These are phyloP conservation scores for Cryptococcus jaspeensis DNA, from an alignment of 1,284 basidiomycete species.

Conservation along the genomic window DNA sequence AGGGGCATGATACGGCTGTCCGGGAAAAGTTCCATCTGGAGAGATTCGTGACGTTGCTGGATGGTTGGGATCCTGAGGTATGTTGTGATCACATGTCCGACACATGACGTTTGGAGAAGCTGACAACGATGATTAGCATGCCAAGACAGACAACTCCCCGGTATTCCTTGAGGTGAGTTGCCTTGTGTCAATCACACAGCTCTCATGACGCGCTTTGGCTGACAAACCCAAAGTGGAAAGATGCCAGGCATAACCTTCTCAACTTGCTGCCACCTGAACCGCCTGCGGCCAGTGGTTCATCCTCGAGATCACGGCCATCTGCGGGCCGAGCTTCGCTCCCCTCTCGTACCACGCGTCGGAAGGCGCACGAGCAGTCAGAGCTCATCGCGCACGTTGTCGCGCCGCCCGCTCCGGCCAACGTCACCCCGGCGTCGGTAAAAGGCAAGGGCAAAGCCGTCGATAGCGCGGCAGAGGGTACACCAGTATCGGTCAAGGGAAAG, in stretches of 20 bases:
- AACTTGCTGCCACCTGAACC: constrained; percentile 24
- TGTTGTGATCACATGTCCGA: constrained; percentile 28
- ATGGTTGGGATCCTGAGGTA: constrained; percentile 69
- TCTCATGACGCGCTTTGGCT: neutral
- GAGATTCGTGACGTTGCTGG: constrained; percentile 68
- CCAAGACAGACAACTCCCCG: constrained; percentile 68
- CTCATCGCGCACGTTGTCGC: constrained; percentile 24
- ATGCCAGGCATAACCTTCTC: constrained; percentile 35
- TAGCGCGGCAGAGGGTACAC: neutral
- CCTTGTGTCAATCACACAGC: constrained; percentile 37
- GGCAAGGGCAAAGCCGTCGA: constrained; percentile 10
- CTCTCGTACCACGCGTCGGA: constrained; percentile 39
- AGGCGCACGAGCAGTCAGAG: constrained; percentile 38
- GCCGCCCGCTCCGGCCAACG: constrained; percentile 2
- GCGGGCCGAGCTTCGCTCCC: constrained; percentile 19
- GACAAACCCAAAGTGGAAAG: constrained; percentile 30
- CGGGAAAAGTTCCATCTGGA: constrained; percentile 84
- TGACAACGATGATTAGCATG: constrained; percentile 54
- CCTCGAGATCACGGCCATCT: constrained; percentile 31
- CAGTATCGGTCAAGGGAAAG: constrained; percentile 18
- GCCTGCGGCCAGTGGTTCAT: neutral
- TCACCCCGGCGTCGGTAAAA: constrained; percentile 4
- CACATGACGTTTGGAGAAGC: neutral
- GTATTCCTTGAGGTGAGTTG: constrained; percentile 69
- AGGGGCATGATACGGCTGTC: constrained; percentile 72